Evolutionary conservation across 306 rosid genomes (phyloP), one percentile per base, ranked within the genome.

Genomic region (Cucumis cinereus): DNA sequence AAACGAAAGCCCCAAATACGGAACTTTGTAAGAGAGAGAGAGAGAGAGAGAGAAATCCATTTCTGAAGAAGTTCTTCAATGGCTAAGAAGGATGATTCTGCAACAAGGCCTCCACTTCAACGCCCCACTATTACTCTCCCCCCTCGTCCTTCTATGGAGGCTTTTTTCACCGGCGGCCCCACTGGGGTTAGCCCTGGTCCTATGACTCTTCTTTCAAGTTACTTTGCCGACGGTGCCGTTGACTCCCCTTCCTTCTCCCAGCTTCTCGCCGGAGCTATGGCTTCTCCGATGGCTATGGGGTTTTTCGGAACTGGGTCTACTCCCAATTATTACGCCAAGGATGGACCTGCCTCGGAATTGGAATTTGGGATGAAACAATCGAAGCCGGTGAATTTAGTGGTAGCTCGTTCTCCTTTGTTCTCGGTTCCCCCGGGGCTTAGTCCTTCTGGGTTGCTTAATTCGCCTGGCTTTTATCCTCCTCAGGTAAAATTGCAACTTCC

Each of bases 181-280:
- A 36, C 63, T 8, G 97, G 86, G 1, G 86, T 83, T 0, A 95
- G 99, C 63, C 99, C 99, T 0, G 99, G 99, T 6, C 99, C 99
- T 36, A 85, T 95, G 99, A 95, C 99, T 12, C 96, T 95, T 6
- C 96, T 95, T 60, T 92, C 99, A 12, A 88, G 82, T 82, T 95
- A 92, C 90, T 92, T 95, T 84, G 74, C 88, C 30, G 89, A 90
- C 47, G 78, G 38, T 22, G 40, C 47, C 67, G 81, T 78, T 11
- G 92, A 88, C 85, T 81, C 88, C 0, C 80, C 61, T 41, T 93
- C 98, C 43, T 95, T 95, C 82, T 92, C 99, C 22, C 99, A 95
- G 76, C 89, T 95, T 17, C 99, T 95, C 7, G 99, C 99, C 53
- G 99, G 99, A 40, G 97, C 99, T 59, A 94, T 94, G 91, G 93